Percentiles rank a stretch among this genome's conserved stretches.
Conservation (phyloP, 192 early-diverging fungal genomes). For the Backusella mclennaniae region DNA sequence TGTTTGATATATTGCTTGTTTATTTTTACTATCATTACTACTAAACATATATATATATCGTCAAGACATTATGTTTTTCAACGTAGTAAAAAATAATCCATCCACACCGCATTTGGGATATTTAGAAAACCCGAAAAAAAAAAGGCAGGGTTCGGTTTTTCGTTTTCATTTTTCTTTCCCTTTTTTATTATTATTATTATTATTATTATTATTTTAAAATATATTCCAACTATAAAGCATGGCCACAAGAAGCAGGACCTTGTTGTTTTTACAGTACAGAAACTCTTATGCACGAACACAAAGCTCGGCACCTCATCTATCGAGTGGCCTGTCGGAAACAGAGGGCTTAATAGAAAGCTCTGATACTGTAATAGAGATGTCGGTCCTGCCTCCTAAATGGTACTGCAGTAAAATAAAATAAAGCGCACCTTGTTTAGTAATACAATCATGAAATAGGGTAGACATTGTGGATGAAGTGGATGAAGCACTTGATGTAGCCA, state of each 20-base stretch:
- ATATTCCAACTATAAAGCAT: conserved; percentile 26
- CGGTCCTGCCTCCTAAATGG: conserved; percentile 91
- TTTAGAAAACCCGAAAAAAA: too few species aligned
- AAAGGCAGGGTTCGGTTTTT: too few species aligned
- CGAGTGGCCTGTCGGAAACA: conserved; percentile 34
- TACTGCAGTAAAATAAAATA: conserved; percentile 23
- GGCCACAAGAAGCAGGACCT: conserved; percentile 88
- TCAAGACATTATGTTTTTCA: too few species aligned
- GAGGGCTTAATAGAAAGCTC: conserved; percentile 64
- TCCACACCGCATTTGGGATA: too few species aligned
- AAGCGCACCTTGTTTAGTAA: neutral
- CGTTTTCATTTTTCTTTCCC: neutral
- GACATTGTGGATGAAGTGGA: conserved; percentile 90
- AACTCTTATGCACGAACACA: conserved; percentile 78
- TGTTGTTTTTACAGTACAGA: conserved; percentile 91
- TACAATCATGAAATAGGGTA: conserved; percentile 51
- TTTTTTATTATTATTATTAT: conserved; percentile 3
- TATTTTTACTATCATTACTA: too few species aligned
- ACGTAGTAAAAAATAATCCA: too few species aligned
- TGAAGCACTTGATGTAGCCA: conserved; percentile 64
- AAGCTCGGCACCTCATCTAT: conserved; percentile 18
- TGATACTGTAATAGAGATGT: conserved; percentile 86
- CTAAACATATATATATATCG: too few species aligned
- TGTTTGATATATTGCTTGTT: too few species aligned
- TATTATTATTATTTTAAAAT: neutral